phyloP scores from a whole-genome alignment of 108 stramenopile species.

The Aurantiochytrium sp. region DNA sequence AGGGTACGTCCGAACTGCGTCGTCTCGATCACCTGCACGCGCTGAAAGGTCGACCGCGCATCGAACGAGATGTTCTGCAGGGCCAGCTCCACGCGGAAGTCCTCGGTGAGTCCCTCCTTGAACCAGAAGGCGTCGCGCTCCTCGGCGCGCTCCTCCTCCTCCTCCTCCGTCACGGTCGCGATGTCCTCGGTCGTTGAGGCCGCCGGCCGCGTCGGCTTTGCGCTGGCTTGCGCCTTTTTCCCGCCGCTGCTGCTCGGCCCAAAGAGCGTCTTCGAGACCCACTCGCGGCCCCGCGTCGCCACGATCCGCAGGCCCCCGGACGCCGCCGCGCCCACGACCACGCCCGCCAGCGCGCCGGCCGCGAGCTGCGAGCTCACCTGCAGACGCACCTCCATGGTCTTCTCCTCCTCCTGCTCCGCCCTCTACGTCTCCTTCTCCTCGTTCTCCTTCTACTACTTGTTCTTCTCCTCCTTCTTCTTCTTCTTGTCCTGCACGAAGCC shows the following conservation, averaged over 20 bases:
- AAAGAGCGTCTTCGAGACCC: not conserved
- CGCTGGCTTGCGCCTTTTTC: not conserved
- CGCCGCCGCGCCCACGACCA: not conserved
- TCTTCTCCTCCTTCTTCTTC: not conserved
- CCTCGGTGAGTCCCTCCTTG: slow-evolving; percentile 21
- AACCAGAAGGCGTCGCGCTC: slow-evolving; percentile 25
- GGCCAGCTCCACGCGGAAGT: slow-evolving; percentile 32
- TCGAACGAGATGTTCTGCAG: slow-evolving; percentile 37
- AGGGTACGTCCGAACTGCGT: slow-evolving; percentile 54
- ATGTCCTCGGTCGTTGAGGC: not conserved
- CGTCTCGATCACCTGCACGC: slow-evolving; percentile 33
- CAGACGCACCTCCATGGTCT: not conserved
- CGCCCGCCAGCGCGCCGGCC: not conserved
- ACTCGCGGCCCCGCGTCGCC: not conserved
- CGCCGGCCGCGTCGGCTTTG: not conserved
- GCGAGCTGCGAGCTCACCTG: not conserved
- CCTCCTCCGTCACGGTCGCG: too few species aligned
- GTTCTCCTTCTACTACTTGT: not conserved
- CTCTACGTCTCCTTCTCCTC: not conserved
- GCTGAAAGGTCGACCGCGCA: slow-evolving; percentile 36
- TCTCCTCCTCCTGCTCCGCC: not conserved
- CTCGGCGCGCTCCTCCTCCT: not conserved
- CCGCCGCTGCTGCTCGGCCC: not conserved
- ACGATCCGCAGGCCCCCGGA: not conserved
- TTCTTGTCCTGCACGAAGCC: too few species aligned